Evolutionary conservation across 345 rosid genomes (phyloP).

Genomic region (Sapria himalayana): DNA sequence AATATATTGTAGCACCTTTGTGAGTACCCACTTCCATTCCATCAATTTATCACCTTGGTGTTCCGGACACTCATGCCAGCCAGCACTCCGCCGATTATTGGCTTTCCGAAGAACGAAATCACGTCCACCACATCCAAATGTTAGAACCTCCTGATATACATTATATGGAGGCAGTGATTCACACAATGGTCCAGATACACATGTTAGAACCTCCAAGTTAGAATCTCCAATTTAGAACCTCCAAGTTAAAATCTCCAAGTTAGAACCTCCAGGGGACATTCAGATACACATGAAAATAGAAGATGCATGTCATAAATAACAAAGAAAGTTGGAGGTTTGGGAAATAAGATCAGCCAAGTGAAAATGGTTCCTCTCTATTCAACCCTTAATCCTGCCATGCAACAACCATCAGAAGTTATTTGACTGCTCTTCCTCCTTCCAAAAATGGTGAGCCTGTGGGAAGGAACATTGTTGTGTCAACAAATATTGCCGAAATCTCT

Average conservation of each 20-base stretch:
- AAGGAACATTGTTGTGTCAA: slow-evolving; percentile 85
- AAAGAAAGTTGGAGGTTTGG: slow-evolving; percentile 48
- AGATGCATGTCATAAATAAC: slow-evolving; percentile 81
- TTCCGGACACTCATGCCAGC: no score
- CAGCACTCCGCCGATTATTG: no score
- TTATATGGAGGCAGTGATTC: slow-evolving; percentile 76
- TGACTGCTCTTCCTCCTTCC: slow-evolving; percentile 71
- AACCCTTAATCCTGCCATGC: slow-evolving; percentile 89
- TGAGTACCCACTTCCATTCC: no score
- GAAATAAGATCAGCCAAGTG: slow-evolving; percentile 78
- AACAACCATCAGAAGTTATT: slow-evolving; percentile 75
- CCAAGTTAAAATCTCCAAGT: no score
- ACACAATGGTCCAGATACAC: slow-evolving; percentile 84
- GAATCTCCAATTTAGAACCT: no score
- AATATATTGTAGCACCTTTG: no score
- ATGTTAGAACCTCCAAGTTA: slow-evolving; percentile 14
- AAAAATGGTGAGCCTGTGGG: slow-evolving; percentile 73
- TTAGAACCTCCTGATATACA: slow-evolving; percentile 92
- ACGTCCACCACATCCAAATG: no score
- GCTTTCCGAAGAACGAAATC: no score
- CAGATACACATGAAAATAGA: slow-evolving; percentile 92
- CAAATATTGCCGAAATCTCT: slow-evolving; percentile 85
- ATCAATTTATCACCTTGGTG: no score
- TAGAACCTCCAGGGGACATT: slow-evolving; percentile 54
- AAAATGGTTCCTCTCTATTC: slow-evolving; percentile 80